Evolutionary conservation across 2,329 filamentous ascomycete species (phyloP).

Genomic region (Colletotrichum gloeosporioides): DNA sequence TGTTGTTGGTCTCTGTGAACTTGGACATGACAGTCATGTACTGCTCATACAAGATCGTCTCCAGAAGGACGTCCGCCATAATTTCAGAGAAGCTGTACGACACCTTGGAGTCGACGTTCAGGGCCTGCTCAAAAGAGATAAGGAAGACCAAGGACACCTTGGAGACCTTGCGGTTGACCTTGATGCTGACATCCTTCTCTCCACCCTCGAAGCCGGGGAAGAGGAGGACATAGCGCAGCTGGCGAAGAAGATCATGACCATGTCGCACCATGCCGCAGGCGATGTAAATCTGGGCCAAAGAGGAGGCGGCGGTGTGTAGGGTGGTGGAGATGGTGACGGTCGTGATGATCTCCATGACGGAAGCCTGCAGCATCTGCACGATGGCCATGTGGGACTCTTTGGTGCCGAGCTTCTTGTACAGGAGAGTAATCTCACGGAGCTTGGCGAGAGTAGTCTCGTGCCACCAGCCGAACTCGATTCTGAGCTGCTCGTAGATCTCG

Average conservation of each 20-base stretch:
- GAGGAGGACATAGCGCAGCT: conserved; percentile 55
- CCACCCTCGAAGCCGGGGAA: conserved; percentile 43
- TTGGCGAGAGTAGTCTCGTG: conserved; percentile 49
- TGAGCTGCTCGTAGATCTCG: conserved; percentile 47
- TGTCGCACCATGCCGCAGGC: conserved; percentile 42
- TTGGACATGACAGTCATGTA: conserved; percentile 30
- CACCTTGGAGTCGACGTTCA: conserved; percentile 35
- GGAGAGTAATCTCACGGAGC: conserved; percentile 45
- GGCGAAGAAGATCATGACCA: conserved; percentile 48
- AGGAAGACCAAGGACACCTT: conserved; percentile 49
- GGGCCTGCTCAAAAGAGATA: conserved; percentile 46
- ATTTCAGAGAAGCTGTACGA: conserved; percentile 45
- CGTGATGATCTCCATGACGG: conserved; percentile 45
- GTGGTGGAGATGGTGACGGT: conserved; percentile 42
- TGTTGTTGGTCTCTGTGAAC: conserved; percentile 27
- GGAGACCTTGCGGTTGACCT: conserved; percentile 37
- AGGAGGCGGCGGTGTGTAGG: conserved; percentile 54
- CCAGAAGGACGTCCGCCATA: conserved; percentile 40
- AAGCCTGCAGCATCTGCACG: conserved; percentile 41
- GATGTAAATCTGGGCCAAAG: conserved; percentile 51
- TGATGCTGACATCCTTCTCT: conserved; percentile 35
- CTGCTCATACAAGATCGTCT: conserved; percentile 43
- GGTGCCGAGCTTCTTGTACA: conserved; percentile 43
- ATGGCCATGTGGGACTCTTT: conserved; percentile 43
- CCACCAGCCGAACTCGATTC: conserved; percentile 48